phyloP scores from a whole-genome alignment of 2,329 filamentous ascomycete genomes.

The Hypoxylon sp. region DNA sequence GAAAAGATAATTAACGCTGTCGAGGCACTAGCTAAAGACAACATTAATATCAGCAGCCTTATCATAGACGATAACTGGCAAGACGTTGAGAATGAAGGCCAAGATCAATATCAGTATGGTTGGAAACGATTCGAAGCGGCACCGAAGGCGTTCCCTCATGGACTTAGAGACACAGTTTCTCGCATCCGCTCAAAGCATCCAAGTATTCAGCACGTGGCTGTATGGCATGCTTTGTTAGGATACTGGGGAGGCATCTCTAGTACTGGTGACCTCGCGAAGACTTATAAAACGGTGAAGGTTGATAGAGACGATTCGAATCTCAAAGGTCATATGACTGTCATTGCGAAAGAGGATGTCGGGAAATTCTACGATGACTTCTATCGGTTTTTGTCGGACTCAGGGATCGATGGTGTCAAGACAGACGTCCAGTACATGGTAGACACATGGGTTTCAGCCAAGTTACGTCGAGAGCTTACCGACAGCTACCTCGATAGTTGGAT shows the following conservation, averaged over 20 bases:
- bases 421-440: conserved; percentile 95
- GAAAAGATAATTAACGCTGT: conserved; percentile 84
- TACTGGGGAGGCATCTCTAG: conserved; percentile 94
- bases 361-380: conserved; percentile 95
- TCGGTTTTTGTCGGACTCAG: conserved; percentile 78
- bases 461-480: conserved; percentile 79
- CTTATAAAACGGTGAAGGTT: conserved; percentile 81
- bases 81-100: conserved; percentile 71
- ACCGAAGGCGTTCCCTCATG: conserved; percentile 81
- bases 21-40: conserved; percentile 76
- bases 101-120: conserved; percentile 70
- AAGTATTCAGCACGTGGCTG: conserved; percentile 85
- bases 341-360: conserved; percentile 80
- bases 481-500: conserved; percentile 91
- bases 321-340: conserved; percentile 77
- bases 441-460: conserved; percentile 75
- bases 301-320: conserved; percentile 66
- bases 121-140: conserved; percentile 93
- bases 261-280: conserved; percentile 78
- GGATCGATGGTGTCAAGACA: conserved; percentile 91
- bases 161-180: conserved; percentile 79
- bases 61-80: conserved; percentile 99
- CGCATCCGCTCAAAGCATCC: conserved; percentile 79
- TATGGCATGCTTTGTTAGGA: conserved; percentile 91
- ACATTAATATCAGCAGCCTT: conserved; percentile 84